phyloP scores from a whole-genome alignment of 805 yeast species.

The Cyberlindnera suaveolens region DNA sequence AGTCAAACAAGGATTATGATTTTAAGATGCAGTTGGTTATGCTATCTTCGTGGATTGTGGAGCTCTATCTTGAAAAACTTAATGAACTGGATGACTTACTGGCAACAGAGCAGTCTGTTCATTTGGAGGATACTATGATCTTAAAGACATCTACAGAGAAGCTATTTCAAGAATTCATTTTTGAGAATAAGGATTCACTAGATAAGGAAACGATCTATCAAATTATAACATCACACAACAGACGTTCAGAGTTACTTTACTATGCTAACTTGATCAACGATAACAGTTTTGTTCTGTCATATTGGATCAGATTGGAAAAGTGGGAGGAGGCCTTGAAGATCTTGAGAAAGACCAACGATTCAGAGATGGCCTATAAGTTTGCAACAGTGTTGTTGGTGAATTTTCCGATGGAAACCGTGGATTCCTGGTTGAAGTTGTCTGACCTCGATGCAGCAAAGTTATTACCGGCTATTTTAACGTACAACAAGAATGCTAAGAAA shows the following conservation, averaged over 20 bases:
- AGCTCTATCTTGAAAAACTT: slow-evolving; percentile 27
- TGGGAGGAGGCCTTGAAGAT: slow-evolving; percentile 71
- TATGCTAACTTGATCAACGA: slow-evolving; percentile 68
- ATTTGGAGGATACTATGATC: slow-evolving; percentile 18
- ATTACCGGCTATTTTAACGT: slow-evolving; percentile 70
- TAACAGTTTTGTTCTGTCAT: slow-evolving; percentile 58
- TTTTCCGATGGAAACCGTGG: slow-evolving; percentile 62
- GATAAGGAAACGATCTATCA: slow-evolving; percentile 69
- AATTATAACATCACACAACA: slow-evolving; percentile 60
- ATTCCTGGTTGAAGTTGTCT: slow-evolving; percentile 64
- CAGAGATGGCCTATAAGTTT: slow-evolving; percentile 51
- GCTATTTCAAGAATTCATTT: slow-evolving; percentile 44
- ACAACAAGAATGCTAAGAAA: slow-evolving; percentile 43
- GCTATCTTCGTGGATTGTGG: slow-evolving; percentile 32
- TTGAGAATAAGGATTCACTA: slow-evolving; percentile 38
- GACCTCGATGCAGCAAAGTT: slow-evolving; percentile 55
- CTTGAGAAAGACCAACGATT: slow-evolving; percentile 41
- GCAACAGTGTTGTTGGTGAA: slow-evolving; percentile 66
- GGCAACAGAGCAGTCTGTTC: slow-evolving; percentile 22
- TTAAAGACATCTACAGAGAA: slow-evolving; percentile 23
- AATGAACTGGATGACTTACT: slow-evolving; percentile 29
- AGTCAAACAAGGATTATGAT: slow-evolving; percentile 19
- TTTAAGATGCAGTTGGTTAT: slow-evolving; percentile 26
- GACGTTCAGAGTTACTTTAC: slow-evolving; percentile 53
- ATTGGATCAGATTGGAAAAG: slow-evolving; percentile 60